Evolutionary conservation across 139 green algal species (phyloP).

Genomic region (Haematococcus lacustris): DNA sequence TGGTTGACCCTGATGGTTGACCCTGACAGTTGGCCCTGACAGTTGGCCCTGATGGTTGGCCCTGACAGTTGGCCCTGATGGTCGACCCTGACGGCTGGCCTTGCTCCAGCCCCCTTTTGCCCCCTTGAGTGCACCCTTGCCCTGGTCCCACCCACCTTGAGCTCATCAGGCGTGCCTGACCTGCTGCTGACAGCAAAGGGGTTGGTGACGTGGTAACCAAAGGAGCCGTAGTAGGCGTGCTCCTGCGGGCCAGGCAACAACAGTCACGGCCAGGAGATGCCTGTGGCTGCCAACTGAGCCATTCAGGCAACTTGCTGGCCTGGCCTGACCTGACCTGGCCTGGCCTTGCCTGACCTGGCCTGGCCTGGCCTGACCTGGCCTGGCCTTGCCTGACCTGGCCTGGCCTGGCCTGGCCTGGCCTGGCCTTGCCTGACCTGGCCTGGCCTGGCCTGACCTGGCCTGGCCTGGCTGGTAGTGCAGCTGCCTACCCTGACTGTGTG

Average conservation of each 20-base stretch:
- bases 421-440: too few species aligned
- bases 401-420: too few species aligned
- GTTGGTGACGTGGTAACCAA: conserved; percentile 93
- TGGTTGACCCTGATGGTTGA: too few species aligned
- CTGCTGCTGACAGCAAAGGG: conserved; percentile 76
- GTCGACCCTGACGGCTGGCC: neutral
- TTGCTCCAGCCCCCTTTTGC: neutral
- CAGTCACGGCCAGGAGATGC: neutral
- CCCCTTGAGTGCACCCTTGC: neutral
- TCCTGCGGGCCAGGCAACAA: conserved; percentile 40
- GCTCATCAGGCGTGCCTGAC: conserved; percentile 83
- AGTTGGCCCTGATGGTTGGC: too few species aligned
- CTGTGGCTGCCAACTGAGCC: neutral
- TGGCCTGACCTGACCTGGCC: neutral
- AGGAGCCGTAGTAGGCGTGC: conserved; percentile 90
- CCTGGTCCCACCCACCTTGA: conserved; percentile 61
- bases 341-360: neutral
- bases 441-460: neutral
- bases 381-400: too few species aligned
- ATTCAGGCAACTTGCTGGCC: neutral
- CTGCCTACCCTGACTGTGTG: too few species aligned
- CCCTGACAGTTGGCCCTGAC: too few species aligned
- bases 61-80: neutral
- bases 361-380: conserved; percentile 70
- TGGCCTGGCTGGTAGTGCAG: too few species aligned